A percentile compares a stretch with the other conserved stretches of the same genome.
These are phyloP conservation scores for Rhizopus stolonifer DNA, from an alignment of 371 early-diverging fungal genomes.

Conservation along the genomic window DNA sequence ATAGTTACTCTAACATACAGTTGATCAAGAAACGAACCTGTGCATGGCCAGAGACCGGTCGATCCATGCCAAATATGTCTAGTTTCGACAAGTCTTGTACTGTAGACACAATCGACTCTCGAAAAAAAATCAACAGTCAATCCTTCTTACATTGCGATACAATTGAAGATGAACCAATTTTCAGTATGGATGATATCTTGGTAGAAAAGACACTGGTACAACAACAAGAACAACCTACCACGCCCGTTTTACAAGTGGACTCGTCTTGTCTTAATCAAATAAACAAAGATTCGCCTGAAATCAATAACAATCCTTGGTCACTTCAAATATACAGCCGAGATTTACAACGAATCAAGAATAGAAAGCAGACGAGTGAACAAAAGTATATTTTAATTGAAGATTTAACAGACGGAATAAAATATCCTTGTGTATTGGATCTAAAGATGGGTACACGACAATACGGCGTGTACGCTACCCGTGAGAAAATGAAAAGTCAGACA, in stretches of 20 bases:
- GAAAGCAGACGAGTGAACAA: constrained; percentile 48
- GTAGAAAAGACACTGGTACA: constrained; percentile 4
- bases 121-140: too few relatives aligned
- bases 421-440: constrained; percentile 93
- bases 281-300: constrained; percentile 1
- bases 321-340: constrained; percentile 40
- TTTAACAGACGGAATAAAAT: constrained; percentile 81
- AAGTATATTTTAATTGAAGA: constrained; percentile 77
- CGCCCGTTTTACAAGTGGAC: constrained; percentile 17
- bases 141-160: background rate
- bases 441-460: constrained; percentile 99
- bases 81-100: background rate
- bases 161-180: constrained; percentile 7
- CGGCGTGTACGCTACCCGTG: constrained; percentile 82
- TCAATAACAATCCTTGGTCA: constrained; percentile 39
- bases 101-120: background rate
- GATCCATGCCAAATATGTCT: constrained; percentile 25
- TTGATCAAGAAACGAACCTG: background rate
- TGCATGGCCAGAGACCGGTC: constrained; percentile 8
- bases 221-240: background rate
- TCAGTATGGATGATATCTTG: constrained; percentile 27
- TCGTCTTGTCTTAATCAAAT: constrained; percentile 20
- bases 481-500: constrained; percentile 85
- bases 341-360: constrained; percentile 28
- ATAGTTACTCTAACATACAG: background rate